Percentiles rank a stretch among this genome's conserved stretches.
Evolutionary conservation across 768 basidiomycete genomes (phyloP).

Genomic region (Boletus sensibilis): DNA sequence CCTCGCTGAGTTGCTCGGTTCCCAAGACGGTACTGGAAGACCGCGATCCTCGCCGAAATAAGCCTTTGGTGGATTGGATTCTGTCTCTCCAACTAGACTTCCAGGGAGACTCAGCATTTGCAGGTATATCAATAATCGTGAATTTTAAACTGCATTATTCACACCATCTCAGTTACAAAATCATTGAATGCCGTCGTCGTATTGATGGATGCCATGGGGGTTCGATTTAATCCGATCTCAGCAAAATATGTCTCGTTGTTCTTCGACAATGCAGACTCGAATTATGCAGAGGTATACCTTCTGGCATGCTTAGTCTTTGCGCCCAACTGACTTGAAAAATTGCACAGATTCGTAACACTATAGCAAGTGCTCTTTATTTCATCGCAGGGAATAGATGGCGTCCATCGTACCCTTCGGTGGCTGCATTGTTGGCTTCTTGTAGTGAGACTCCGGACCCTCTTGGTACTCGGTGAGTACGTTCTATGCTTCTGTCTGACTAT

Average conservation of each 20-base stretch:
- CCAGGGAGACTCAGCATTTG: slow-evolving; percentile 81
- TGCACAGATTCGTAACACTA: slow-evolving; percentile 61
- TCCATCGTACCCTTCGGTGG: slow-evolving; percentile 59
- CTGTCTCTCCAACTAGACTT: slow-evolving; percentile 77
- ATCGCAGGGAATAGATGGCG: slow-evolving; percentile 64
- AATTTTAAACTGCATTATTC: neutral
- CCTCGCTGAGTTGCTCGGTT: slow-evolving; percentile 7
- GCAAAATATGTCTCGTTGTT: slow-evolving; percentile 68
- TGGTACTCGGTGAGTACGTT: slow-evolving; percentile 47
- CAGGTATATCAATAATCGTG: slow-evolving; percentile 49
- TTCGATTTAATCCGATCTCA: slow-evolving; percentile 64
- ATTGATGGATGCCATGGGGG: slow-evolving; percentile 62
- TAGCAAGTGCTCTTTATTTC: slow-evolving; percentile 62
- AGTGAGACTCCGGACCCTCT: slow-evolving; percentile 53
- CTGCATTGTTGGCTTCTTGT: slow-evolving; percentile 58
- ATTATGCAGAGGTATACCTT: slow-evolving; percentile 73
- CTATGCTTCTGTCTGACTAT: neutral
- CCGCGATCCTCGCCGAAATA: slow-evolving; percentile 77
- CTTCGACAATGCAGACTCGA: slow-evolving; percentile 74
- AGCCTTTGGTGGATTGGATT: slow-evolving; percentile 75
- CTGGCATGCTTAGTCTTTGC: neutral
- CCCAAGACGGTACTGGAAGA: slow-evolving; percentile 54
- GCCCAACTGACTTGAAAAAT: neutral
- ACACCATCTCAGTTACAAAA: slow-evolving; percentile 62
- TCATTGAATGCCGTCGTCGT: slow-evolving; percentile 64